These are phyloP conservation scores for Eucalyptus pauciflora DNA, from an alignment of 345 rosid genomes.

Conservation along the genomic window DNA sequence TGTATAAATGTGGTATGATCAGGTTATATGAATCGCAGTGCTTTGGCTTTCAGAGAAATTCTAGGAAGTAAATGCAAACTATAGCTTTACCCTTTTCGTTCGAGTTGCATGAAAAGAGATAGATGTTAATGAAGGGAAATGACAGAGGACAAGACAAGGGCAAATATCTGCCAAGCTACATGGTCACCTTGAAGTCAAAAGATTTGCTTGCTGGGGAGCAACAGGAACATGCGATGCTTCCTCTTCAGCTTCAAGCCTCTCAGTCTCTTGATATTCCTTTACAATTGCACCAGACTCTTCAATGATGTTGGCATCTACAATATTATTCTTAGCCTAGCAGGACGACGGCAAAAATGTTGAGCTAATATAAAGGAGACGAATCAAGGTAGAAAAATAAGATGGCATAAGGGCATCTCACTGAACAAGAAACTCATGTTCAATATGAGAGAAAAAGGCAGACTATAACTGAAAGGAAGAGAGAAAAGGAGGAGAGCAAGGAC, in stretches of 20 bases:
- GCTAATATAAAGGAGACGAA: neutral
- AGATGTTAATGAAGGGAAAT: neutral
- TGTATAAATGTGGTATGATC: rapidly evolving
- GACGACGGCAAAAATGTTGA: neutral
- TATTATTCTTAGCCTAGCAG: neutral
- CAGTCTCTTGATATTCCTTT: neutral
- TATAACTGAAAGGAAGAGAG: neutral
- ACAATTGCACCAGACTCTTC: neutral
- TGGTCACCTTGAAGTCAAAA: neutral
- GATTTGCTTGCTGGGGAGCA: neutral
- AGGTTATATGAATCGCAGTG: neutral
- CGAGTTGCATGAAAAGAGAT: neutral
- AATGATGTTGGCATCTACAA: neutral
- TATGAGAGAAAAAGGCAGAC: neutral
- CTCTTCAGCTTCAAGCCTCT: neutral
- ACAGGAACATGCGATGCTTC: neutral
- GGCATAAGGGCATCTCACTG: neutral
- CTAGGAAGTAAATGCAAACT: neutral
- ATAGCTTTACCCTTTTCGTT: neutral
- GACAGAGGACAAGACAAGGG: neutral
- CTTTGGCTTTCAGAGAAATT: neutral
- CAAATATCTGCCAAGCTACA: neutral
- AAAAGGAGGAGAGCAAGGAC: neutral
- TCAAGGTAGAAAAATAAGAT: neutral
- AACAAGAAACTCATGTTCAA: neutral